Evolutionary conservation across 139 green algal genomes (phyloP), one percentile per base, ranked within the genome.

Genomic region (Tetradesmus lagerheimii): DNA sequence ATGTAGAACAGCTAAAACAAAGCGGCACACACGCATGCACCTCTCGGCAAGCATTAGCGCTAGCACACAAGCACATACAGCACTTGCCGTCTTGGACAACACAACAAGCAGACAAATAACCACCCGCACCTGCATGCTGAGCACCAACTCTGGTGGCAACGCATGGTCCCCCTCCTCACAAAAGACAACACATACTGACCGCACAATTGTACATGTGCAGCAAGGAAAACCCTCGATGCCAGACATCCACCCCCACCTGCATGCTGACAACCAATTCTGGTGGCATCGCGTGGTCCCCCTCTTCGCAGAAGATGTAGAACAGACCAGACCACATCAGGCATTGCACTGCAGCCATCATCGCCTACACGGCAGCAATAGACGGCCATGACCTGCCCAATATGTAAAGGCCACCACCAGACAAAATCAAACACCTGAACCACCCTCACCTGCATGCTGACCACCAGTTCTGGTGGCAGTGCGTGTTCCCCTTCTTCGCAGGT

Each of bases 251-350:
- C 23, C 23, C 2, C 16, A 71, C 57, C 57, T 71, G 57, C 57
- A 71, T 71, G 57, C 57, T 27, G 29, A 80, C 34, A 5, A 39
- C 74, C 18, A 80, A 31, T 15, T 80, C 74, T 20, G 77, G 77
- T 35, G 77, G 77, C 77, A 83, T 9, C 25, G 25, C 41, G 6
- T 83, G 25, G 35, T 53, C 11, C 16, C 77, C 77, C 25, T 83
- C 35, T 23, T 83, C 77, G 8, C 41, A 43, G n/a, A 34, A 83
- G 37, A 83, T 53, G 77, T 83, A 83, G 11, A 53, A 83, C 35
- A 83, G 35, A n/a, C n/a, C n/a, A n/a, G n/a, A n/a, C n/a, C n/a
- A n/a, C n/a, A n/a, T n/a, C n/a, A n/a, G n/a, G n/a, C n/a, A n/a
- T n/a, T n/a, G n/a, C n/a, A n/a, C n/a, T n/a, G n/a, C n/a, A n/a